These are phyloP conservation scores for Lactarius deliciosus DNA, from an alignment of 768 basidiomycete species.

Conservation along the genomic window DNA sequence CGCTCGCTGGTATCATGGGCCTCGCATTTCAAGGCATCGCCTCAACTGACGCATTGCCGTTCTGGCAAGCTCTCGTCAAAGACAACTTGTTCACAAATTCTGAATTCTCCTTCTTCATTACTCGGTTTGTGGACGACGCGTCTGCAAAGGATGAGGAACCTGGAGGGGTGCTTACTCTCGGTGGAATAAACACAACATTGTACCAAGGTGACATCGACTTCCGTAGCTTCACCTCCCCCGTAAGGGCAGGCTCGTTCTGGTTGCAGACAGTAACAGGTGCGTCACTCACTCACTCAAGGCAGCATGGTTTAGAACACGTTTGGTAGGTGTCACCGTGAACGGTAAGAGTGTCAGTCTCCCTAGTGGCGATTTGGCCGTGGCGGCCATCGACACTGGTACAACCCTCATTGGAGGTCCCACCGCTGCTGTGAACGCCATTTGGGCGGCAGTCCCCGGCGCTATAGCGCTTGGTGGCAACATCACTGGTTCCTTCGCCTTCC, in stretches of 20 bases:
- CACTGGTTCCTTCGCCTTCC: slow-evolving; percentile 79
- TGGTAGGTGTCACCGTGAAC: slow-evolving; percentile 59
- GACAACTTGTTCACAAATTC: slow-evolving; percentile 45
- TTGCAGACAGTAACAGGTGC: slow-evolving; percentile 53
- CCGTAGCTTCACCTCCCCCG: slow-evolving; percentile 43
- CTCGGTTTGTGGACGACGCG: slow-evolving; percentile 45
- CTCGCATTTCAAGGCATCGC: slow-evolving; percentile 66
- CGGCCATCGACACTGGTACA: slow-evolving; percentile 94
- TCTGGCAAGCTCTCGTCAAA: slow-evolving; percentile 59
- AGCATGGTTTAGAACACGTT: not conserved
- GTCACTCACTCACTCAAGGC: slow-evolving; percentile 27
- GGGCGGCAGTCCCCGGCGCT: slow-evolving; percentile 60
- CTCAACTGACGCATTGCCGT: slow-evolving; percentile 53
- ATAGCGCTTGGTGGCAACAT: slow-evolving; percentile 43
- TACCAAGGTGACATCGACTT: slow-evolving; percentile 73
- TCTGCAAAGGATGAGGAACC: slow-evolving; percentile 41
- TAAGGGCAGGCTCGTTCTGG: slow-evolving; percentile 54
- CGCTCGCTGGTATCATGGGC: slow-evolving; percentile 72
- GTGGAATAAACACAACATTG: slow-evolving; percentile 58
- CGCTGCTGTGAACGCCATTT: slow-evolving; percentile 57
- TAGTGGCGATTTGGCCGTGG: slow-evolving; percentile 45
- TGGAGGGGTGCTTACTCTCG: slow-evolving; percentile 73
- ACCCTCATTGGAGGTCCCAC: slow-evolving; percentile 89
- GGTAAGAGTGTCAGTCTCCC: slow-evolving; percentile 48
- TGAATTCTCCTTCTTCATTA: slow-evolving; percentile 66